Evolutionary conservation across 2,329 filamentous ascomycete genomes (phyloP).

Genomic region (Ophiobolus disseminans): DNA sequence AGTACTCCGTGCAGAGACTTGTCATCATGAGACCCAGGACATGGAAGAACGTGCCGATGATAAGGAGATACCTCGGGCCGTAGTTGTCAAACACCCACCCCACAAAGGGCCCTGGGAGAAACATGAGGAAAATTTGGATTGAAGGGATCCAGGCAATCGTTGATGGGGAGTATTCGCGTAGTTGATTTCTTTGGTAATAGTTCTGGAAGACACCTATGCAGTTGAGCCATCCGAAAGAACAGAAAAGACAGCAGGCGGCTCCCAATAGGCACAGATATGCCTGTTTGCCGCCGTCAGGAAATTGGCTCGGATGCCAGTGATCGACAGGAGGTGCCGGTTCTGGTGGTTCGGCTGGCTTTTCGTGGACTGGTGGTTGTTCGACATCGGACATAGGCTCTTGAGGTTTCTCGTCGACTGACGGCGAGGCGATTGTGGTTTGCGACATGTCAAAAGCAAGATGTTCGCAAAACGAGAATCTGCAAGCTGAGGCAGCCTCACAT

Average conservation of each 20-base stretch:
- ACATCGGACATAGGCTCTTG: conserved; percentile 11
- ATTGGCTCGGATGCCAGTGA: conserved; percentile 41
- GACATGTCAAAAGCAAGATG: no score
- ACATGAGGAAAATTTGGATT: conserved; percentile 57
- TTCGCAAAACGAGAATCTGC: no score
- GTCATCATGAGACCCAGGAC: conserved; percentile 71
- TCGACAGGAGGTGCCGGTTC: conserved; percentile 16
- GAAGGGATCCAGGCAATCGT: conserved; percentile 58
- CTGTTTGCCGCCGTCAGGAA: conserved; percentile 48
- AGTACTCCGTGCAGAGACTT: conserved; percentile 62
- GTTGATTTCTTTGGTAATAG: conserved; percentile 55
- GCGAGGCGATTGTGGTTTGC: not conserved
- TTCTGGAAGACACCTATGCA: conserved; percentile 55
- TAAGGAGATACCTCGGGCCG: conserved; percentile 64
- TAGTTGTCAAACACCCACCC: conserved; percentile 69
- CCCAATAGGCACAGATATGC: conserved; percentile 44
- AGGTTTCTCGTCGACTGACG: conserved; percentile 25
- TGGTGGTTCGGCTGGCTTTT: conserved; percentile 17
- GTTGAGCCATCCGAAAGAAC: conserved; percentile 54
- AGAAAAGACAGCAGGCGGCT: conserved; percentile 37
- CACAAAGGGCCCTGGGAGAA: conserved; percentile 64
- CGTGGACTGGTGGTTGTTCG: conserved; percentile 21
- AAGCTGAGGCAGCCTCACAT: no score
- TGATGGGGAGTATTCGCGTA: conserved; percentile 48
- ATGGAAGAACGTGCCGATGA: conserved; percentile 62